Conservation (phyloP, 2,329 filamentous ascomycete genomes). For the Fusarium sp. region DNA sequence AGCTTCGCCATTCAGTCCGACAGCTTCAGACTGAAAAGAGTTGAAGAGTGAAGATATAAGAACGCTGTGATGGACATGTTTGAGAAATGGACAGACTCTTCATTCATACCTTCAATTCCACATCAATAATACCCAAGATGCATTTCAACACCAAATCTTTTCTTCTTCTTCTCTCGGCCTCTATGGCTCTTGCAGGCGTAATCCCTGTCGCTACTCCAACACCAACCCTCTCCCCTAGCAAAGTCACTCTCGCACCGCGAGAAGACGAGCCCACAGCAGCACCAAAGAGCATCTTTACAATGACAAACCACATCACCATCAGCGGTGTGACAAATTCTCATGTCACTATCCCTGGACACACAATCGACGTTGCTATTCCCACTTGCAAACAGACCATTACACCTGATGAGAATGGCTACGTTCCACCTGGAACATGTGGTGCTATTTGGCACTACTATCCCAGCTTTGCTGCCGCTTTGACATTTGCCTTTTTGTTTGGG, state of each 20-base stretch:
- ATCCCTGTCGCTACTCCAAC: conserved; percentile 23
- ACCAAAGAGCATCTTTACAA: conserved; percentile 41
- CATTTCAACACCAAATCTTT: conserved; percentile 20
- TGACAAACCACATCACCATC: conserved; percentile 44
- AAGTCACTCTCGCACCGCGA: conserved; percentile 19
- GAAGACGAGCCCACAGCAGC: conserved; percentile 7
- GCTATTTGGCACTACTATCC: conserved; percentile 51
- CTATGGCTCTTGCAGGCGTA: not conserved
- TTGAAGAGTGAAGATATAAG: not conserved
- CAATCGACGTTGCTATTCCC: conserved; percentile 47
- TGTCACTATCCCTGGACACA: conserved; percentile 46
- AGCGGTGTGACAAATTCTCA: conserved; percentile 30
- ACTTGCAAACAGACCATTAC: conserved; percentile 52
- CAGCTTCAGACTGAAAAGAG: conserved; percentile 13
- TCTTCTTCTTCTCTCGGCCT: conserved; percentile 29
- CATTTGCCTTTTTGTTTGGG: conserved; percentile 46
- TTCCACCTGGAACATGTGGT: conserved; percentile 47
- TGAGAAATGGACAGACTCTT: not conserved
- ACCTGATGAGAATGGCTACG: conserved; percentile 49
- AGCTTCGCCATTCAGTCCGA: conserved; percentile 16
- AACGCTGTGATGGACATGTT: not conserved
- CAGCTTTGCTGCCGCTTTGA: conserved; percentile 46
- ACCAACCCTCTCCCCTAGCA: conserved; percentile 1
- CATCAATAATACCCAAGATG: conserved; percentile 17
- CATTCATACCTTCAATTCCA: not conserved